A percentile compares a stretch with the other conserved stretches of the same genome.
Conservation (phyloP, 805 yeast genomes). For the Candida xyloterini region DNA sequence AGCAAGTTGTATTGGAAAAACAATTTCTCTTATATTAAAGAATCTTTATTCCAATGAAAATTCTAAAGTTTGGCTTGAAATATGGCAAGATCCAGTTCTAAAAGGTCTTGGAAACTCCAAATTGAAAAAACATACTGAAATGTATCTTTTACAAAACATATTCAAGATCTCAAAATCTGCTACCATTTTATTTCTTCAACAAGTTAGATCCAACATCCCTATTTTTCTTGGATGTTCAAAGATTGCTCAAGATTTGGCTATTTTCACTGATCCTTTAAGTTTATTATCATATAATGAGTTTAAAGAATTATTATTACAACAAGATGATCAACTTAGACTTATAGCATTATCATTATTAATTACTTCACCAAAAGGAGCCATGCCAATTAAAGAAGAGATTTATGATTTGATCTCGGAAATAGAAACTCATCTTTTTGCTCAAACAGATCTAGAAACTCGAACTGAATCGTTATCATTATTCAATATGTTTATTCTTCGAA, state of each 20-base stretch:
- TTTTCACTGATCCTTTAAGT: slow-evolving; percentile 46
- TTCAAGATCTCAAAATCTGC: slow-evolving; percentile 50
- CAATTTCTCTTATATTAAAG: slow-evolving; percentile 41
- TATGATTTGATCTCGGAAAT: slow-evolving; percentile 43
- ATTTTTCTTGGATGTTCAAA: slow-evolving; percentile 53
- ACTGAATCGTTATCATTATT: slow-evolving; percentile 61
- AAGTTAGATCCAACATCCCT: slow-evolving; percentile 29
- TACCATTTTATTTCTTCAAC: slow-evolving; percentile 29
- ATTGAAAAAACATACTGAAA: slow-evolving; percentile 46
- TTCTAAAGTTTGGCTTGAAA: slow-evolving; percentile 42
- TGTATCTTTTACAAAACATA: slow-evolving; percentile 60
- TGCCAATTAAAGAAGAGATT: slow-evolving; percentile 46
- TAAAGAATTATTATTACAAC: slow-evolving; percentile 41
- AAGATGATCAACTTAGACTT: slow-evolving; percentile 40
- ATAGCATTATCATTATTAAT: slow-evolving; percentile 60
- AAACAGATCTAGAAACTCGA: slow-evolving; percentile 64
- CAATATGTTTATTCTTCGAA: slow-evolving; percentile 58
- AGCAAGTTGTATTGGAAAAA: slow-evolving; percentile 65
- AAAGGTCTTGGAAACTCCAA: slow-evolving; percentile 32
- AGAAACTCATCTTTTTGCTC: slow-evolving; percentile 55
- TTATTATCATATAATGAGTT: slow-evolving; percentile 28
- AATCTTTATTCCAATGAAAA: slow-evolving; percentile 30
- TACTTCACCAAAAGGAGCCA: slow-evolving; percentile 59
- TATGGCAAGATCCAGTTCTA: slow-evolving; percentile 48
- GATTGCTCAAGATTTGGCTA: slow-evolving; percentile 60